These are phyloP conservation scores for Xylaria sp. DNA, from an alignment of 2,329 filamentous ascomycete species.

Conservation along the genomic window DNA sequence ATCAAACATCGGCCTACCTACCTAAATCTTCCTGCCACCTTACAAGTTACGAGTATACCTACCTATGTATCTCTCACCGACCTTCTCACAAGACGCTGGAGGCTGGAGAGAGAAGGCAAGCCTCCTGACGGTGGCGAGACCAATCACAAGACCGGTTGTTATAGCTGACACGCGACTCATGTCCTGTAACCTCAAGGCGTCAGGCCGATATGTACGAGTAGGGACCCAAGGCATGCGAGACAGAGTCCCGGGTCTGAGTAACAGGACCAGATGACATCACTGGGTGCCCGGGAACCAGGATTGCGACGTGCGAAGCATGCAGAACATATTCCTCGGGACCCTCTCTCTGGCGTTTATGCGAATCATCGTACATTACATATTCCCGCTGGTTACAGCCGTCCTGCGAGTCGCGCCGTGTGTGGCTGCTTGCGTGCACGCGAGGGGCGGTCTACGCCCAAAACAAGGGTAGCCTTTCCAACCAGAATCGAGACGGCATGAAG, in stretches of 20 bases:
- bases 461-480: too few species aligned
- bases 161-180: neutral
- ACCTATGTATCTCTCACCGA: too few species aligned
- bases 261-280: neutral
- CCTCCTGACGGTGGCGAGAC: too few species aligned
- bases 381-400: neutral
- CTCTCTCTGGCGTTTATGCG: neutral
- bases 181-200: neutral
- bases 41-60: neutral
- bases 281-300: neutral
- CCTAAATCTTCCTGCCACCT: neutral
- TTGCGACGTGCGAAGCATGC: neutral
- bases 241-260: neutral
- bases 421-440: too few species aligned
- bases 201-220: neutral
- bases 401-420: too few species aligned
- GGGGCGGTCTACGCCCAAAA: too few species aligned
- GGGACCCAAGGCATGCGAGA: neutral
- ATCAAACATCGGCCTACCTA: neutral
- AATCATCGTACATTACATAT: neutral
- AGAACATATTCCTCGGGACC: neutral
- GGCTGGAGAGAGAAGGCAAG: too few species aligned
- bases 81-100: too few species aligned
- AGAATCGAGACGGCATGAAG: too few species aligned
- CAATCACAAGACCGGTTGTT: neutral